Percentiles rank a stretch among this genome's conserved stretches.
Evolutionary conservation across 768 basidiomycete genomes (phyloP).

Genomic region (Tricholoma hemisulphureum): DNA sequence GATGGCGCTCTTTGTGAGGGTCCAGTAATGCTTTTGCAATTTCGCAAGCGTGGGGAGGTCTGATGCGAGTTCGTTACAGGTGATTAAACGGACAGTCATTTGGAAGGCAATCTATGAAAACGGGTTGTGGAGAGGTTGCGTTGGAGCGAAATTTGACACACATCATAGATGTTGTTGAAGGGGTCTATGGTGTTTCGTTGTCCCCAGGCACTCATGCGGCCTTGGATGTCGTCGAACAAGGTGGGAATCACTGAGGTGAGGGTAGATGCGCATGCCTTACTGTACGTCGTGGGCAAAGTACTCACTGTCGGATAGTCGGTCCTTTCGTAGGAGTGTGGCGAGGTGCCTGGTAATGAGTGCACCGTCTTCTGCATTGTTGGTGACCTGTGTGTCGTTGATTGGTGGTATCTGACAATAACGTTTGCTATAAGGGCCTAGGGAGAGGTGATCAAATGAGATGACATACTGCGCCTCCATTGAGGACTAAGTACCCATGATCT

Average conservation of each 20-base stretch:
- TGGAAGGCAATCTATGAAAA: constrained; percentile 25
- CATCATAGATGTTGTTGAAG: constrained; percentile 25
- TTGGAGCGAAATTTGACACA: constrained; percentile 2
- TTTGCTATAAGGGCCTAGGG: background rate
- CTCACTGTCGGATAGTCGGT: constrained; percentile 13
- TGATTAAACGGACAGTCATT: constrained; percentile 29
- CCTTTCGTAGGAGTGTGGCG: constrained; percentile 10
- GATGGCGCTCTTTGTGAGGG: constrained; percentile 33
- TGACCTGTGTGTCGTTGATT: constrained; percentile 13
- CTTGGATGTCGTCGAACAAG: constrained; percentile 23
- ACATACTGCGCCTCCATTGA: constrained; percentile 31
- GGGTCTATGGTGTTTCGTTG: constrained; percentile 22
- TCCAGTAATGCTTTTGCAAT: constrained; percentile 20
- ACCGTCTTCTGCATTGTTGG: constrained; percentile 13
- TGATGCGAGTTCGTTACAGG: constrained; percentile 27
- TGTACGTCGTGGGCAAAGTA: background rate
- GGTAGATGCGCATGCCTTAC: no score
- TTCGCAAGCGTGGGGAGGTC: constrained; percentile 15
- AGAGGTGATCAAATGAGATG: background rate
- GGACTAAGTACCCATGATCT: constrained; percentile 34
- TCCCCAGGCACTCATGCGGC: constrained; percentile 22
- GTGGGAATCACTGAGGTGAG: constrained; percentile 19
- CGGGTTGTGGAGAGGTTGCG: background rate
- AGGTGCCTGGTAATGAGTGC: constrained; percentile 21
- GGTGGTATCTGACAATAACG: background rate